Conservation (phyloP, 1,284 basidiomycete genomes). For the Microbotryum scabiosae region DNA sequence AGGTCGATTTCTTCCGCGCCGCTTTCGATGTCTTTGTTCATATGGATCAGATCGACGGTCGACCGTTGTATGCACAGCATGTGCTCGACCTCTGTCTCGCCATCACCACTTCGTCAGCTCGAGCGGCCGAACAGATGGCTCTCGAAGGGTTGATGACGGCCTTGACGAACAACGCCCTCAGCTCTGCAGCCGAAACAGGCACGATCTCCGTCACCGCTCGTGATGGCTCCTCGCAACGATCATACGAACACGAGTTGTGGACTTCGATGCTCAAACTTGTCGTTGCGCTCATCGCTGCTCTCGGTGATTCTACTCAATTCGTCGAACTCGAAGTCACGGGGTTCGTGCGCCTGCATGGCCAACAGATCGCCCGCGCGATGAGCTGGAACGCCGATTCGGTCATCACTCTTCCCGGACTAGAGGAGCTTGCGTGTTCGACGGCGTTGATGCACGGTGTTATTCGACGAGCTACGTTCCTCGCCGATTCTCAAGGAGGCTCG, state of each 20-base stretch:
- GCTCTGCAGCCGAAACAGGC: slow-evolving; percentile 62
- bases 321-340: slow-evolving; percentile 77
- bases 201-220: slow-evolving; percentile 59
- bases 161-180: slow-evolving; percentile 74
- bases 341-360: slow-evolving; percentile 72
- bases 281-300: slow-evolving; percentile 56
- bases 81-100: slow-evolving; percentile 78
- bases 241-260: slow-evolving; percentile 69
- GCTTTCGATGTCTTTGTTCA: slow-evolving; percentile 56
- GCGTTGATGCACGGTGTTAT: slow-evolving; percentile 44
- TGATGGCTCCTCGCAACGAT: slow-evolving; percentile 61
- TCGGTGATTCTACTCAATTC: slow-evolving; percentile 59
- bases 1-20: slow-evolving; percentile 66
- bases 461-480: neutral
- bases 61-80: slow-evolving; percentile 58
- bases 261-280: slow-evolving; percentile 76
- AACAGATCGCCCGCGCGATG: slow-evolving; percentile 66
- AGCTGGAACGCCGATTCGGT: slow-evolving; percentile 69
- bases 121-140: slow-evolving; percentile 74
- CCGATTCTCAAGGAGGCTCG: neutral
- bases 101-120: slow-evolving; percentile 58
- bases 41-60: slow-evolving; percentile 25
- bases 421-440: slow-evolving; percentile 70
- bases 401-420: slow-evolving; percentile 60
- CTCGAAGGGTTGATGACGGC: slow-evolving; percentile 71